Percentiles rank a stretch among this genome's conserved stretches.
These are phyloP conservation scores for Trichophyton rubrum DNA, from an alignment of 2,329 filamentous ascomycete genomes.

Conservation along the genomic window DNA sequence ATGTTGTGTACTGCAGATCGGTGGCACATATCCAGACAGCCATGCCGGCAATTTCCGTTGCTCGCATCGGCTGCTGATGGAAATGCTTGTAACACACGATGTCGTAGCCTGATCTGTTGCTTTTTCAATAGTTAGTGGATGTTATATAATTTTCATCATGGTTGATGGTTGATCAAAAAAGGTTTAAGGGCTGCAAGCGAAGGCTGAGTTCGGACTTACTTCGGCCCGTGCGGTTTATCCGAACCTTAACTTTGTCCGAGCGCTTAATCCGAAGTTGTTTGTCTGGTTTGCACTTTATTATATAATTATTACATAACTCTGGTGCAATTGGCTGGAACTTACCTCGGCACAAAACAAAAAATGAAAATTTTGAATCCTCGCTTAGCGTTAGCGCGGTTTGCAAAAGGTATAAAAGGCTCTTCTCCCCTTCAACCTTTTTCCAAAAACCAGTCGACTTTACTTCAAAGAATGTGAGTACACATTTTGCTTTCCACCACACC, in stretches of 20 bases:
- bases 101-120: not conserved
- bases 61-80: not conserved
- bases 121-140: not conserved
- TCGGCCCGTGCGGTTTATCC: not conserved
- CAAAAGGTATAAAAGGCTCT: slow-evolving; percentile 3
- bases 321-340: not conserved
- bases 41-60: not conserved
- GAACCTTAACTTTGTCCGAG: not conserved
- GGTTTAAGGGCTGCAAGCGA: no score
- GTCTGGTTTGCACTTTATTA: not conserved
- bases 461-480: slow-evolving; percentile 14
- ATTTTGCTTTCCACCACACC: not conserved
- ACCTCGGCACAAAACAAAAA: not conserved
- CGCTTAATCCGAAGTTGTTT: not conserved
- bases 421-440: slow-evolving; percentile 4
- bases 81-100: not conserved
- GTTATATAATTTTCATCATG: not conserved
- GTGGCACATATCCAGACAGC: not conserved
- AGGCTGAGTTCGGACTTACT: not conserved
- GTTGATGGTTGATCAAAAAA: not conserved
- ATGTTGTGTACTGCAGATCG: not conserved
- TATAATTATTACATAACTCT: not conserved
- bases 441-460: slow-evolving; percentile 13
- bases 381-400: slow-evolving; percentile 4
- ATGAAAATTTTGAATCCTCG: slow-evolving; percentile 1